Conservation (phyloP, 2,329 filamentous ascomycete genomes). For the Fusarium sp. region DNA sequence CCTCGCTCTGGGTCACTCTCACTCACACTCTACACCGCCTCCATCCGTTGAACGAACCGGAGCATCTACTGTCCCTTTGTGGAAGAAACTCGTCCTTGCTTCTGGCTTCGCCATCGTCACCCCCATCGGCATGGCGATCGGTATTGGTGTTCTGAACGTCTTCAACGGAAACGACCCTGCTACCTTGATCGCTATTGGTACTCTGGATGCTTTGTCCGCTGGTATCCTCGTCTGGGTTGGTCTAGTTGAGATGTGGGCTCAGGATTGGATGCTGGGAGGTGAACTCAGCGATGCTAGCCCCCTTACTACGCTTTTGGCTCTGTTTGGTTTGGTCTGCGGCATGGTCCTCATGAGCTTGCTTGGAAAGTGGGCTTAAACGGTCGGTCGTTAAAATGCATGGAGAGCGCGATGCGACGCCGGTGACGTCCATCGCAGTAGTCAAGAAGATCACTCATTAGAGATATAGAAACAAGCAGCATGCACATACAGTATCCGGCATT, state of each 20-base stretch:
- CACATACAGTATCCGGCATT: neutral
- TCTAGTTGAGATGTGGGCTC: slow-evolving; percentile 80
- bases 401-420: neutral
- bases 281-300: slow-evolving; percentile 64
- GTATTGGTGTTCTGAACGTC: slow-evolving; percentile 72
- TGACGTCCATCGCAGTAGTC: neutral
- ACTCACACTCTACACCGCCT: slow-evolving; percentile 33
- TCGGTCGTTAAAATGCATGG: neutral
- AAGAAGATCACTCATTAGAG: neutral
- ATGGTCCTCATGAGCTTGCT: slow-evolving; percentile 77
- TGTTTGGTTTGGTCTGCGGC: slow-evolving; percentile 66
- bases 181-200: slow-evolving; percentile 77
- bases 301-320: slow-evolving; percentile 58
- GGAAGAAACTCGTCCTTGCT: slow-evolving; percentile 69
- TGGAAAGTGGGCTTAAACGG: slow-evolving; percentile 75
- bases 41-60: slow-evolving; percentile 28
- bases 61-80: slow-evolving; percentile 47
- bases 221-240: slow-evolving; percentile 83
- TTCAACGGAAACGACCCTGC: slow-evolving; percentile 79
- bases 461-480: neutral
- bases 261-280: slow-evolving; percentile 72
- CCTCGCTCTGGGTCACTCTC: slow-evolving; percentile 26
- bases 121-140: slow-evolving; percentile 82
- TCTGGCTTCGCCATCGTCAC: slow-evolving; percentile 74
- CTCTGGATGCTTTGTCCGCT: slow-evolving; percentile 76